Conservation (phyloP, 2,329 filamentous ascomycete genomes). For the Sporothrix curviconia region DNA sequence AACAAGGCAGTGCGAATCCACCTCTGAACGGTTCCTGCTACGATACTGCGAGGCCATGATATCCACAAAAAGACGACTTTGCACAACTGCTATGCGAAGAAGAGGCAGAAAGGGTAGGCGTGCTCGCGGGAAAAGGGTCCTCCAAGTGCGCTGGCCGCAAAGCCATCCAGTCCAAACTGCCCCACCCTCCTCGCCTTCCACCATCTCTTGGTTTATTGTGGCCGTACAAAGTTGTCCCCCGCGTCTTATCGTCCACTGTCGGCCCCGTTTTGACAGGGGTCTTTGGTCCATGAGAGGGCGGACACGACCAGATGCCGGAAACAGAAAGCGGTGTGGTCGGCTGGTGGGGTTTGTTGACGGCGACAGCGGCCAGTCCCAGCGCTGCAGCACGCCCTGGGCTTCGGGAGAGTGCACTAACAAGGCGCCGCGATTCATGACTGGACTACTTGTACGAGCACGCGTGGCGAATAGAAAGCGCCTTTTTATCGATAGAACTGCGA, state of each 20-base stretch:
- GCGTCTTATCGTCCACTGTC: conserved; percentile 7
- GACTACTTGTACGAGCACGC: no score
- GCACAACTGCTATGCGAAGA: background rate
- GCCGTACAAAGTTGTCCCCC: background rate
- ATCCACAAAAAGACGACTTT: background rate
- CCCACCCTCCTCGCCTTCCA: background rate
- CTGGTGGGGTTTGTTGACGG: background rate
- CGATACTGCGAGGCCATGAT: background rate
- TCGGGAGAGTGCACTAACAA: no score
- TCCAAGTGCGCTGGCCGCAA: no score
- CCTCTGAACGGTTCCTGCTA: conserved; percentile 4
- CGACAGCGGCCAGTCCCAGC: background rate
- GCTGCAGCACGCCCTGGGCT: no score
- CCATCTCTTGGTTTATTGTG: background rate
- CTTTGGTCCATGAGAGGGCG: background rate
- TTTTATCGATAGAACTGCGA: no score
- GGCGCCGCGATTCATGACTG: no score
- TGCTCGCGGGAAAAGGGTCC: background rate
- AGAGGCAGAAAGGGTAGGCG: background rate
- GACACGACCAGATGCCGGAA: conserved; percentile 7
- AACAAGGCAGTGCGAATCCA: background rate
- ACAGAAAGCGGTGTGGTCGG: conserved; percentile 11
- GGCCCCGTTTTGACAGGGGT: conserved; percentile 1
- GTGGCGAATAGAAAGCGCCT: no score
- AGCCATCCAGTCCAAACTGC: background rate